Evolutionary conservation across 768 basidiomycete genomes (phyloP), one percentile per base, ranked within the genome.

Genomic region (Chiua virens): DNA sequence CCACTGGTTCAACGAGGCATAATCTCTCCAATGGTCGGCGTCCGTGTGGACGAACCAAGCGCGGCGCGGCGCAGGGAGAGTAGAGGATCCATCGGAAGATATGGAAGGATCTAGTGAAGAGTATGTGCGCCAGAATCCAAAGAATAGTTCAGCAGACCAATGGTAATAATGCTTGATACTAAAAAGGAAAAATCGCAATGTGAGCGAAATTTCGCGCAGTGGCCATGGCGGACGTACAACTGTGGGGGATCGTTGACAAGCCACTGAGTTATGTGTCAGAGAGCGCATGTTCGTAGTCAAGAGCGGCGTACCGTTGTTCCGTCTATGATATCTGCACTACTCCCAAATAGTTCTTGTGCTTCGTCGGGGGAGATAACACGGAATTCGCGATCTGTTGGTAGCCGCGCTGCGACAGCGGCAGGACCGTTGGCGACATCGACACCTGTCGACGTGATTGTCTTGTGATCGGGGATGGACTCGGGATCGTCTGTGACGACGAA

Each of bases 101-200:
- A 95, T 92, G 20, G 68, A 70, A 2, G 81, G 79, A 65, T 94
- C 92, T 11, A 96, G 74, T 3, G 89, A 84, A 30, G 91, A 80
- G 67, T 95, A 96, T 0, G 92, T 85, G 8, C 92, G 80, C 94
- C 94, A 96, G 59, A 95, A 81, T 36, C 94, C 94, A 56, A 92
- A 91, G 73, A 89, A 87, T 18, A 94, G 80, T 64, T 98, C 94
- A 5, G 94, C 93, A 28, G 87, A 82, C 82, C 89, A 94, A 62
- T 98, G 93, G 66, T 93, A 96, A 66, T 95, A 96, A 69, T 96
- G 93, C 1, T 87, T 89, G 49, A 96, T 79, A 71, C 89, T 92
- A 42, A 23, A 9, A 32, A 46, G 27, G 43, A 48, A 6, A 43
- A 5, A 14, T 1, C 25, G 0, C 9, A 3, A 42, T 4, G 30